Evolutionary conservation across 108 stramenopile species (phyloP).

Genomic region (Chaetoceros muelleri): DNA sequence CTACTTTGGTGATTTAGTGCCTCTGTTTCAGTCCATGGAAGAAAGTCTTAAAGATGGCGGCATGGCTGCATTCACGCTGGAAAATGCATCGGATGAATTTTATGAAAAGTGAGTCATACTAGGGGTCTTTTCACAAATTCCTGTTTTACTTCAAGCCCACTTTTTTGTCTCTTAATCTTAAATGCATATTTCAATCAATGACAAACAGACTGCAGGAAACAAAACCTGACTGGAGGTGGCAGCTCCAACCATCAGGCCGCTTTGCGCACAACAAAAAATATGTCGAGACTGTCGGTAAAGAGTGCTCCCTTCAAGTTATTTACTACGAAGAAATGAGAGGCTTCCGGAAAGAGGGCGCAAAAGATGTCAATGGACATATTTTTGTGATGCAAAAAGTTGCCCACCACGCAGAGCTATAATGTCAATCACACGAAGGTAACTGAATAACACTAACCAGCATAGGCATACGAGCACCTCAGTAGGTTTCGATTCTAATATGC

Average conservation of each 20-base stretch:
- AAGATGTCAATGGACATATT: slow-evolving; percentile 45
- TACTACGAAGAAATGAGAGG: slow-evolving; percentile 49
- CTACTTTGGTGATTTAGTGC: slow-evolving; percentile 62
- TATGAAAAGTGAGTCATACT: slow-evolving; percentile 23
- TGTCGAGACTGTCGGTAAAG: slow-evolving; percentile 23
- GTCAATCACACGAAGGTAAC: too few relatives aligned
- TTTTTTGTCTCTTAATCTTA: background rate
- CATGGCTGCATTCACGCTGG: slow-evolving; percentile 51
- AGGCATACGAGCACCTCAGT: too few relatives aligned
- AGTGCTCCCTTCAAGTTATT: slow-evolving; percentile 23
- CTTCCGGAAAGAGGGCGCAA: slow-evolving; percentile 50
- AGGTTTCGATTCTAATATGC: too few relatives aligned
- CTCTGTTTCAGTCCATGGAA: slow-evolving; percentile 50
- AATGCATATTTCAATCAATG: background rate
- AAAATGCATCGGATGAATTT: slow-evolving; percentile 44
- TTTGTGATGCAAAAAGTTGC: slow-evolving; percentile 39
- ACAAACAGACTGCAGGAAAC: slow-evolving; percentile 20
- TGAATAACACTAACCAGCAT: too few relatives aligned
- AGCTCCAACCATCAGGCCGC: slow-evolving; percentile 50
- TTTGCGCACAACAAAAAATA: slow-evolving; percentile 62
- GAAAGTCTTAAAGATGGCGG: slow-evolving; percentile 35
- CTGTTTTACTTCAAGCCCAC: slow-evolving; percentile 1
- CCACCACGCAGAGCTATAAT: too few relatives aligned
- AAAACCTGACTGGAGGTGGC: slow-evolving; percentile 75
- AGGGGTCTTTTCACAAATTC: background rate